These are phyloP conservation scores for Smittium mucronatum DNA, from an alignment of 371 early-diverging fungal genomes.

Conservation along the genomic window DNA sequence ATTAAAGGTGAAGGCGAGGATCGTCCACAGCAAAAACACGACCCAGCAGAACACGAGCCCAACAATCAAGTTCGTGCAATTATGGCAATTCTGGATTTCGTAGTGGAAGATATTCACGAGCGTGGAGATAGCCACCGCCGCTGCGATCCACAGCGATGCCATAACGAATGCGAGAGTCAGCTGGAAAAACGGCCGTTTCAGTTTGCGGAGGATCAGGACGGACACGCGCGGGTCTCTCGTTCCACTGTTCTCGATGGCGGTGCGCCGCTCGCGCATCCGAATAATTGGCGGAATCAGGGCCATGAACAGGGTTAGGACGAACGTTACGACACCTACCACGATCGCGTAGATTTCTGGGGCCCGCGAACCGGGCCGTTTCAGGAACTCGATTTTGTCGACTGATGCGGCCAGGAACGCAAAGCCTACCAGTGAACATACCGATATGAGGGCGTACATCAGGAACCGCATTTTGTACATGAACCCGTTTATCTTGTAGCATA, in stretches of 20 bases:
- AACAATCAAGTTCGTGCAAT: neutral
- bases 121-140: neutral
- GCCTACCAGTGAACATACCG: neutral
- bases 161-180: neutral
- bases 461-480: neutral
- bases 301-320: neutral
- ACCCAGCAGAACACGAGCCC: neutral
- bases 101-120: neutral
- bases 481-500: neutral
- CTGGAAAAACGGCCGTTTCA: neutral
- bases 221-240: neutral
- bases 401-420: neutral
- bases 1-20: neutral
- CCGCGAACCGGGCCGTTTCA: neutral
- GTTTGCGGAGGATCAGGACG: neutral
- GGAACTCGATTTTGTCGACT: neutral
- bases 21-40: neutral
- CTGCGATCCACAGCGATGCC: neutral
- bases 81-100: neutral
- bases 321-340: neutral
- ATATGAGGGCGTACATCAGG: neutral
- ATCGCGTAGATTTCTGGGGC: neutral
- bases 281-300: neutral
- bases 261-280: neutral
- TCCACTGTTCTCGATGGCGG: neutral